A percentile compares a stretch with the other conserved stretches of the same genome.
phyloP scores from a whole-genome alignment of 1,139 yeast species.

The Geotrichum macrosporum region DNA sequence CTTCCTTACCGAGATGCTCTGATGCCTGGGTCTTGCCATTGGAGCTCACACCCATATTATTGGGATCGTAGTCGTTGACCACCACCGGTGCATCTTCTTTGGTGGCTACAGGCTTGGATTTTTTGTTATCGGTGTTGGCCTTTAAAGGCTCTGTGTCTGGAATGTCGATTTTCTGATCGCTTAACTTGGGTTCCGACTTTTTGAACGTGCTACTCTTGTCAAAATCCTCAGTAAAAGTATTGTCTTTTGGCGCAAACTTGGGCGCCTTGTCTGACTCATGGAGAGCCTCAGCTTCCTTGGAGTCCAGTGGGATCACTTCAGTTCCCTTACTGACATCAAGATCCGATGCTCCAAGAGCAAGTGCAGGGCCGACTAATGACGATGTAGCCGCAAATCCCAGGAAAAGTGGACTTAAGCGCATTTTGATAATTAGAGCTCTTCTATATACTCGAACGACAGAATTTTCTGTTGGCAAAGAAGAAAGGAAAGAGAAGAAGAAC shows the following conservation, averaged over 20 bases:
- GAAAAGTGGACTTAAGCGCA: constrained; percentile 22
- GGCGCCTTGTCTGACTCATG: constrained; percentile 34
- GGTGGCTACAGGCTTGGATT: constrained; percentile 28
- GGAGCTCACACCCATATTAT: constrained; percentile 36
- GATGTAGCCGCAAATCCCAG: constrained; percentile 16
- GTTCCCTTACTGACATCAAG: constrained; percentile 33
- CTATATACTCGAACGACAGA: no score
- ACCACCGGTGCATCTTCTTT: constrained; percentile 36
- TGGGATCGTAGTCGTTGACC: constrained; percentile 40
- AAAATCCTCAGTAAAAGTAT: constrained; percentile 29
- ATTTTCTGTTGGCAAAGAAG: no score
- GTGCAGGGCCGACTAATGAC: constrained; percentile 6
- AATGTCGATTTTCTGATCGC: constrained; percentile 30
- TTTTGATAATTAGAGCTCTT: no score
- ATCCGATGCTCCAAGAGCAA: constrained; percentile 23
- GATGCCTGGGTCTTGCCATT: constrained; percentile 24
- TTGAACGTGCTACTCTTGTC: constrained; percentile 34
- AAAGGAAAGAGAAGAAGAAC: not conserved
- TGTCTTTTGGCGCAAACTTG: constrained; percentile 40
- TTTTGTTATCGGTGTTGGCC: constrained; percentile 26
- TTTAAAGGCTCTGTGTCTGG: constrained; percentile 28
- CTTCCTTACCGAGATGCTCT: constrained; percentile 20
- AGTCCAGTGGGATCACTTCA: constrained; percentile 34
- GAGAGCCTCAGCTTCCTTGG: constrained; percentile 33
- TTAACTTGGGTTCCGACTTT: constrained; percentile 34